These are phyloP conservation scores for Daldinia childiae DNA, from an alignment of 495 filamentous ascomycete genomes.

Conservation along the genomic window DNA sequence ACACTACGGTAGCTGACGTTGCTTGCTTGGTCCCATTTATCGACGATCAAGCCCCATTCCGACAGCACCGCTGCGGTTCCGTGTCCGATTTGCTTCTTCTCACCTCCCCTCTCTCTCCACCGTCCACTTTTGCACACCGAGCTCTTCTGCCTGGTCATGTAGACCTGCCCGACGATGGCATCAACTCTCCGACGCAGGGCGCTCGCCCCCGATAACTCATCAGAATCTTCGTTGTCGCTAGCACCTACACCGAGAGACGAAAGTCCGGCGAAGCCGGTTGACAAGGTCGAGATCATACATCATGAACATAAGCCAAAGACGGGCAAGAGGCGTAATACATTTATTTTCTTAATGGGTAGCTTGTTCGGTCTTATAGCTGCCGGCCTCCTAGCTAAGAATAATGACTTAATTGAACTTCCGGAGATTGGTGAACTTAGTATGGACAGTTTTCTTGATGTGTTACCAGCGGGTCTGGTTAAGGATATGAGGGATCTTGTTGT, in stretches of 20 bases:
- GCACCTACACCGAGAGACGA: constrained; percentile 49
- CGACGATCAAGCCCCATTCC: constrained; percentile 10
- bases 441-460: constrained; percentile 80
- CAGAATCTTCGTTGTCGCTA: constrained; percentile 43
- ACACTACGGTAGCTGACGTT: constrained; percentile 17
- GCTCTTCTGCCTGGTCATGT: constrained; percentile 39
- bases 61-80: constrained; percentile 8
- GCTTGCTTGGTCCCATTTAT: constrained; percentile 23
- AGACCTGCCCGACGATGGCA: constrained; percentile 47
- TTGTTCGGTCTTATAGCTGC: constrained; percentile 84
- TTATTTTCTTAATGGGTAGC: constrained; percentile 85
- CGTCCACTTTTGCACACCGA: constrained; percentile 13
- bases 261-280: constrained; percentile 57
- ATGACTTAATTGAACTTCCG: constrained; percentile 84
- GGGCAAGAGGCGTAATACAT: constrained; percentile 74
- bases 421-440: constrained; percentile 83
- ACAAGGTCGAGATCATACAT: constrained; percentile 57
- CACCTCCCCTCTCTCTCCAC: not conserved
- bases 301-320: constrained; percentile 54
- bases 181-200: constrained; percentile 62
- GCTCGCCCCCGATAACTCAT: constrained; percentile 45
- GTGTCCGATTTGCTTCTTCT: constrained; percentile 18
- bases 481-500: constrained; percentile 88
- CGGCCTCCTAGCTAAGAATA: constrained; percentile 82
- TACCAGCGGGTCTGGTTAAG: constrained; percentile 81